Percentiles rank a stretch among this genome's conserved stretches.
These are phyloP conservation scores for Yarrowia alimentaria DNA, from an alignment of 805 yeast species.

Conservation along the genomic window DNA sequence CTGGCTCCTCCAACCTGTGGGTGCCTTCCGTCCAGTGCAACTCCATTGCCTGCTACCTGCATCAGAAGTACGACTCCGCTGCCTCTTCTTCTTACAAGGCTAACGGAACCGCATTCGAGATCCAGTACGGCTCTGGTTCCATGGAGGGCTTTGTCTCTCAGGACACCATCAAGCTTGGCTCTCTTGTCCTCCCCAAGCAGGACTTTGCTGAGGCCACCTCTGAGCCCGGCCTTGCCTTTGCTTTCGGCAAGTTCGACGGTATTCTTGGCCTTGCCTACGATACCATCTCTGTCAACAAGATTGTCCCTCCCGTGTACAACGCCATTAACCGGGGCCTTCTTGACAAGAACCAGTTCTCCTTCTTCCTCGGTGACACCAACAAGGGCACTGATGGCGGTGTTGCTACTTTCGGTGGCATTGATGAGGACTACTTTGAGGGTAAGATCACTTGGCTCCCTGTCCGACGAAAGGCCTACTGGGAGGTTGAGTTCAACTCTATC, in stretches of 20 bases:
- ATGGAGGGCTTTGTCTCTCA: slow-evolving; percentile 89
- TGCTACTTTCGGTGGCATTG: slow-evolving; percentile 94
- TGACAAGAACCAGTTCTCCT: slow-evolving; percentile 82
- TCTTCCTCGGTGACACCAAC: slow-evolving; percentile 78
- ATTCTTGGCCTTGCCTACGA: slow-evolving; percentile 93
- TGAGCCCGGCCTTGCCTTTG: slow-evolving; percentile 97
- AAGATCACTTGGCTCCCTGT: slow-evolving; percentile 94
- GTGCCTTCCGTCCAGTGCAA: slow-evolving; percentile 87
- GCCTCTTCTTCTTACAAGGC: slow-evolving; percentile 78
- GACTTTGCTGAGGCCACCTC: slow-evolving; percentile 96
- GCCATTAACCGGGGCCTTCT: slow-evolving; percentile 79
- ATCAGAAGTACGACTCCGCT: slow-evolving; percentile 82
- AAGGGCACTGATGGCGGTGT: slow-evolving; percentile 76
- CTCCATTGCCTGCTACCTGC: slow-evolving; percentile 93
- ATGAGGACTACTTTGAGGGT: slow-evolving; percentile 71
- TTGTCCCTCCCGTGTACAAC: slow-evolving; percentile 92
- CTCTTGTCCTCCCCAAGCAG: slow-evolving; percentile 78
- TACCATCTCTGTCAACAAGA: slow-evolving; percentile 80
- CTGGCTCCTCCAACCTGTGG: slow-evolving; percentile 97
- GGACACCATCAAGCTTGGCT: slow-evolving; percentile 79
- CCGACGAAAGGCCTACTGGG: slow-evolving; percentile 99
- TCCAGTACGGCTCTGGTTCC: slow-evolving; percentile 90
- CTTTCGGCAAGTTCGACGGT: slow-evolving; percentile 98
- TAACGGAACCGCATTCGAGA: slow-evolving; percentile 82
- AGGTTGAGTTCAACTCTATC: slow-evolving; percentile 87